phyloP scores from a whole-genome alignment of 2,329 filamentous ascomycete species.

The Plectosphaerella cucumerina region DNA sequence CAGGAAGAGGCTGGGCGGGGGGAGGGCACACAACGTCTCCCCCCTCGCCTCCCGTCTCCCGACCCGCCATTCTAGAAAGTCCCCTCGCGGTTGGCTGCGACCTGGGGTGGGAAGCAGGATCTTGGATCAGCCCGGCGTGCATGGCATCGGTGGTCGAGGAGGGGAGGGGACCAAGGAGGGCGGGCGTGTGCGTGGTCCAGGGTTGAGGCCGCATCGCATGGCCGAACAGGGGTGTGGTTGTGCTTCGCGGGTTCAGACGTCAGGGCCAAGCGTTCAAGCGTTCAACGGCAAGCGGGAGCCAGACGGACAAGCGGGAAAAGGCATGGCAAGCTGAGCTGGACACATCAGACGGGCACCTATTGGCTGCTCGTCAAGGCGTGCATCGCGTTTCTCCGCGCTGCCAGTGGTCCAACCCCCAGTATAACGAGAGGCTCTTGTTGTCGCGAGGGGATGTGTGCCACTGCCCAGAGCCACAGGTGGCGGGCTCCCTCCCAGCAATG shows the following conservation, averaged over 20 bases:
- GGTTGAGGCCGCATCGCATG: background rate
- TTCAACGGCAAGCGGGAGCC: background rate
- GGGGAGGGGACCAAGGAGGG: background rate
- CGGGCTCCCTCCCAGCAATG: no score
- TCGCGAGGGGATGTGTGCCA: no score
- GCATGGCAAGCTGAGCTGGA: no score
- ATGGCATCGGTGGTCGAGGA: background rate
- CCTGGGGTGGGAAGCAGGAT: background rate
- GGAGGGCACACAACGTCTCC: background rate
- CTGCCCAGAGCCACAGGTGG: no score
- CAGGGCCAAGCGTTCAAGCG: background rate
- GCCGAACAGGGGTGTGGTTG: background rate
- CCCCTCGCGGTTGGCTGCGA: background rate
- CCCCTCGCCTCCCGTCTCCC: background rate
- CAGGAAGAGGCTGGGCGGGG: background rate
- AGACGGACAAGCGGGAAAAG: no score
- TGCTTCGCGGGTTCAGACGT: background rate
- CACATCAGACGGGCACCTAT: no score
- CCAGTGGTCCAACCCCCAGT: no score
- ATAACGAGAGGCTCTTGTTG: no score
- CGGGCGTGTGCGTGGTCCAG: background rate
- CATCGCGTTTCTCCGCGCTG: no score
- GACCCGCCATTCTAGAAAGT: no score
- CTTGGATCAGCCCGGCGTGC: background rate
- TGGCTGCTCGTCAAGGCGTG: no score